phyloP scores from a whole-genome alignment of 495 filamentous ascomycete genomes.

The Lasiosphaeriaceae sp. region DNA sequence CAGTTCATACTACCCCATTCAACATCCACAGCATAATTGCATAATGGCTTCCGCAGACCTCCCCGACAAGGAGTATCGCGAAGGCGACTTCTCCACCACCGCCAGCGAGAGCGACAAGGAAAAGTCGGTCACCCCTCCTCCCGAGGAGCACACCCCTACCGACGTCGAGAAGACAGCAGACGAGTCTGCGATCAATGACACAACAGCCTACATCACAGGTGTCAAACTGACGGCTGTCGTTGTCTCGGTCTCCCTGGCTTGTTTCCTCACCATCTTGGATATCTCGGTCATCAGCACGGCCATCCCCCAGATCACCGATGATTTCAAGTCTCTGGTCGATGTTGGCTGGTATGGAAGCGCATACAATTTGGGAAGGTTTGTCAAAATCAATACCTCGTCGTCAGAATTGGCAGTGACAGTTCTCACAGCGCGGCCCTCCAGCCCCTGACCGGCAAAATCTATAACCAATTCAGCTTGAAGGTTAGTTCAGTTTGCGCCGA shows the following conservation, averaged over 20 bases:
- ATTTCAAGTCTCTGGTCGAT: constrained; percentile 44
- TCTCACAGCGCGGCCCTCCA: constrained; percentile 41
- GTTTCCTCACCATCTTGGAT: constrained; percentile 50
- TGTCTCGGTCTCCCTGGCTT: constrained; percentile 28
- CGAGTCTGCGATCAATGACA: neutral
- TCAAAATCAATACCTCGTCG: no score
- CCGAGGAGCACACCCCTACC: no score
- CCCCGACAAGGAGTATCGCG: no score
- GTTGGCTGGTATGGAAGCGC: constrained; percentile 50
- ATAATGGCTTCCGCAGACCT: no score
- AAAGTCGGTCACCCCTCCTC: no score
- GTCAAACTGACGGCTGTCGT: constrained; percentile 4
- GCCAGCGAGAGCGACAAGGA: no score
- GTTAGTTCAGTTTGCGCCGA: neutral
- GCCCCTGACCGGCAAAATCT: constrained; percentile 50
- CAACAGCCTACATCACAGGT: neutral
- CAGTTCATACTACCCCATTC: no score
- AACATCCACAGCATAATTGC: no score
- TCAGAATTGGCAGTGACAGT: no score
- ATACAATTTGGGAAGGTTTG: constrained; percentile 43
- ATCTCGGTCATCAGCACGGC: constrained; percentile 49
- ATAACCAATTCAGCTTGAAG: constrained; percentile 42
- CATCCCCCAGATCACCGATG: constrained; percentile 45
- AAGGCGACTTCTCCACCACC: no score
- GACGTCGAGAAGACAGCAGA: neutral